Percentiles rank a stretch among this genome's conserved stretches.
Evolutionary conservation across 164 flowering plant genomes (phyloP).

Genomic region (Hamamelis virginiana): DNA sequence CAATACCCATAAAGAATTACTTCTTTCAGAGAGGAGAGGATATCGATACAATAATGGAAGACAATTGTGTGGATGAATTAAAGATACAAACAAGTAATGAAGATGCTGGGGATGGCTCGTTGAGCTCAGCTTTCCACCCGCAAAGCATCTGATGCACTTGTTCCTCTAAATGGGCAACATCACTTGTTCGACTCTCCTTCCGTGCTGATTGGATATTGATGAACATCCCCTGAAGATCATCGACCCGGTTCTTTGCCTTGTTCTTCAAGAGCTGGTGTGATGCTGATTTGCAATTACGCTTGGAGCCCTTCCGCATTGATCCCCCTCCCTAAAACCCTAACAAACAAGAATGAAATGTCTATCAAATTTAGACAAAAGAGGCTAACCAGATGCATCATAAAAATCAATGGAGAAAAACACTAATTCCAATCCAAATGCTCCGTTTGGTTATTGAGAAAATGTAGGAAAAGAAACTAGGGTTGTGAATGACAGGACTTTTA

Average conservation of each 20-base stretch:
- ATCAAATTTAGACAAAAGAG: no score
- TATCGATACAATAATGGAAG: no score
- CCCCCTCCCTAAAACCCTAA: constrained; percentile 19
- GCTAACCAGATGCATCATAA: no score
- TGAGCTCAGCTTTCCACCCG: constrained; percentile 94
- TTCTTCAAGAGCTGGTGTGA: constrained; percentile 87
- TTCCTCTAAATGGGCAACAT: constrained; percentile 77
- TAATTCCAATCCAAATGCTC: background rate
- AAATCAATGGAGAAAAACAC: background rate
- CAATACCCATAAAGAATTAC: background rate
- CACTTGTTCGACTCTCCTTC: constrained; percentile 78
- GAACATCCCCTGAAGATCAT: constrained; percentile 88
- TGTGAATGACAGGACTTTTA: no score
- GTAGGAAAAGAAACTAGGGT: background rate
- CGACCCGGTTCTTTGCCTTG: constrained; percentile 86
- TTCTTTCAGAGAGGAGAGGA: background rate
- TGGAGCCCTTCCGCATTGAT: constrained; percentile 65
- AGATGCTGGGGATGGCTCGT: constrained; percentile 88
- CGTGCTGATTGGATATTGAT: constrained; percentile 83
- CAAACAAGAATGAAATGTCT: background rate
- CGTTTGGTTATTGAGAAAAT: background rate
- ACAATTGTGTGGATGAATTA: background rate
- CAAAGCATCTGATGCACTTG: constrained; percentile 96
- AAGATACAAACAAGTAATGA: constrained; percentile 25
- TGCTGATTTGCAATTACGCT: constrained; percentile 71